phyloP scores from a whole-genome alignment of 257 asterid genomes.

The Cordia subcordata region DNA sequence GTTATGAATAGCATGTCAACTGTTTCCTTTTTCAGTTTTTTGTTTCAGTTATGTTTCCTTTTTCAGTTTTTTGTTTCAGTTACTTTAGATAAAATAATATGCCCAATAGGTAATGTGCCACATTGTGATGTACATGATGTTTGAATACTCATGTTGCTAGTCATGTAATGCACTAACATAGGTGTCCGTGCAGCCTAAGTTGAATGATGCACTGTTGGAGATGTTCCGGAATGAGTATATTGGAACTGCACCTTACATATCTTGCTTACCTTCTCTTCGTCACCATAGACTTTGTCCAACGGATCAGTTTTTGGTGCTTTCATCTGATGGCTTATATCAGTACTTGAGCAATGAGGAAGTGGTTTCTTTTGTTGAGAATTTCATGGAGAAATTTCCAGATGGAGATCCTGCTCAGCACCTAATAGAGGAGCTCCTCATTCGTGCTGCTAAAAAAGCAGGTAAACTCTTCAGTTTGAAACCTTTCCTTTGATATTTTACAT shows the following conservation, averaged over 20 bases:
- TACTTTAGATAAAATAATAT: too few species aligned
- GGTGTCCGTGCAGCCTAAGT: constrained; percentile 69
- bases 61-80: too few species aligned
- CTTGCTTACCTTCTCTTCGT: constrained; percentile 83
- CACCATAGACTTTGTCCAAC: constrained; percentile 83
- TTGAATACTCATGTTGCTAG: constrained; percentile 19
- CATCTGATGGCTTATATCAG: constrained; percentile 96
- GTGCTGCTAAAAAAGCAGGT: constrained; percentile 99
- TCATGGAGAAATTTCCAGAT: constrained; percentile 92
- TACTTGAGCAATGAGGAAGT: constrained; percentile 93
- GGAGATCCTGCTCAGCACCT: constrained; percentile 99
- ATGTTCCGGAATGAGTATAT: constrained; percentile 94
- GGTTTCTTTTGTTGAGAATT: constrained; percentile 75
- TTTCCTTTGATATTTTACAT: not conserved
- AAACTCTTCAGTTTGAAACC: constrained; percentile 26
- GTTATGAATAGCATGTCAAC: too few species aligned
- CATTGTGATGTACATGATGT: constrained; percentile 6
- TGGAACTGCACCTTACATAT: constrained; percentile 84
- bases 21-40: too few species aligned
- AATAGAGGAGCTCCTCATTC: constrained; percentile 83
- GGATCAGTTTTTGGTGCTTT: constrained; percentile 93
- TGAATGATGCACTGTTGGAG: constrained; percentile 76
- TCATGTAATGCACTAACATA: constrained; percentile 24
- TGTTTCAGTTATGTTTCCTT: too few species aligned
- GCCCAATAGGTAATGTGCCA: too few species aligned